Evolutionary conservation across 2,329 filamentous ascomycete genomes (phyloP).

Genomic region (Cadophora sp.): DNA sequence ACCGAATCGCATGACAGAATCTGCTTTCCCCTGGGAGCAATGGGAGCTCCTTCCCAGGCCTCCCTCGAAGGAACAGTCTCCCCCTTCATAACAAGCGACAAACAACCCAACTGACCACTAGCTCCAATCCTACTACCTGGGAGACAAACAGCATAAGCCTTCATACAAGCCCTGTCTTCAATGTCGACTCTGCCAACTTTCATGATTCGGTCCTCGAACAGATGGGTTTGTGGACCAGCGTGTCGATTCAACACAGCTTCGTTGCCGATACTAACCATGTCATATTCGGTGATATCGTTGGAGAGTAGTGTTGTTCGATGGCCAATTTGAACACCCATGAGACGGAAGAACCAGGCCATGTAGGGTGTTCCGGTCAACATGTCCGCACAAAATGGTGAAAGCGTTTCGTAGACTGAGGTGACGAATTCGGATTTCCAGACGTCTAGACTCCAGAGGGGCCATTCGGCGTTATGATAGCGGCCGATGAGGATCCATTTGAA

Average conservation of each 20-base stretch:
- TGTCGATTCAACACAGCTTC: constrained; percentile 13
- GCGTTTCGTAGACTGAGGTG: constrained; percentile 14
- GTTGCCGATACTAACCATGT: constrained; percentile 20
- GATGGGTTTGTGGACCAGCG: constrained; percentile 16
- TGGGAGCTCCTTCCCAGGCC: constrained; percentile 22
- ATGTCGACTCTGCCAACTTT: constrained; percentile 17
- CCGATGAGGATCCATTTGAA: constrained; percentile 24
- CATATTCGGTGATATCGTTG: constrained; percentile 18
- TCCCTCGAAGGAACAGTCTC: constrained; percentile 18
- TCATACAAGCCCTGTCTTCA: constrained; percentile 5
- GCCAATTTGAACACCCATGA: constrained; percentile 12
- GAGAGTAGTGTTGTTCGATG: constrained; percentile 18
- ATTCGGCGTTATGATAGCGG: constrained; percentile 16
- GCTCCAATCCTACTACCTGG: neutral
- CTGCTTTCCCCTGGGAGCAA: constrained; percentile 14
- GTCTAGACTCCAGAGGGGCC: constrained; percentile 16
- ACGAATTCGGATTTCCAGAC: constrained; percentile 21
- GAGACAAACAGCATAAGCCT: neutral
- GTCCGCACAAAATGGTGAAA: constrained; percentile 5
- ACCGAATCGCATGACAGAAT: neutral
- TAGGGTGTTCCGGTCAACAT: constrained; percentile 6
- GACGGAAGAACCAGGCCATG: neutral
- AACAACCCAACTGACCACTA: constrained; percentile 10
- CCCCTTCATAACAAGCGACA: constrained; percentile 20
- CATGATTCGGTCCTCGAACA: constrained; percentile 23